Percentiles rank a stretch among this genome's conserved stretches.
Conservation (phyloP, 2,329 filamentous ascomycete species). For the Cytospora chrysosperma region DNA sequence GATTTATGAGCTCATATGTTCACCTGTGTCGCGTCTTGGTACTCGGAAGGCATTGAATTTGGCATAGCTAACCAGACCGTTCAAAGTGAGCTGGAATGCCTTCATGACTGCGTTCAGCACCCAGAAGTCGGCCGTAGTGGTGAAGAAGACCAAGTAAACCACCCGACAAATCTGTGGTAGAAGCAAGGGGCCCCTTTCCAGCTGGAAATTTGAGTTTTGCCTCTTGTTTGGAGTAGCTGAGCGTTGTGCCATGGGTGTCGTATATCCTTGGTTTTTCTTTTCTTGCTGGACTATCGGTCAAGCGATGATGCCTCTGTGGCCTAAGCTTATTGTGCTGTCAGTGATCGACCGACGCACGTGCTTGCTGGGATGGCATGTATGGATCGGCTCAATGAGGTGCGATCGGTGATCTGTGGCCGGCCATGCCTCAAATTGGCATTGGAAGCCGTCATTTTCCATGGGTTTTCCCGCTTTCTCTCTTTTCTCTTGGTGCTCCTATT, state of each 20-base stretch:
- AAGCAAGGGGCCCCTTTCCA: too few species aligned
- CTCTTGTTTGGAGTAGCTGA: background rate
- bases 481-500: background rate
- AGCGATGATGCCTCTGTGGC: background rate
- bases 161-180: too few species aligned
- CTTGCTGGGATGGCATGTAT: background rate
- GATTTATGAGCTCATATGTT: background rate
- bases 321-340: background rate
- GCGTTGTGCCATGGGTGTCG: background rate
- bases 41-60: background rate
- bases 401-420: background rate
- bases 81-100: constrained; percentile 19
- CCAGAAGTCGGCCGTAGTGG: constrained; percentile 6
- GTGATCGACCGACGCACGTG: background rate
- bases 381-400: background rate
- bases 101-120: constrained; percentile 18
- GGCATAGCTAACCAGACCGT: background rate
- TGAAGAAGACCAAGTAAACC: constrained; percentile 19
- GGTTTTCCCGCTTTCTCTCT: background rate
- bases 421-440: background rate
- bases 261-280: background rate
- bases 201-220: background rate
- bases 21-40: background rate
- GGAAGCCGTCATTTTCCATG: background rate
- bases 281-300: background rate